Evolutionary conservation across 2,329 filamentous ascomycete species (phyloP).

Genomic region (Chaetoscypha palmicola): DNA sequence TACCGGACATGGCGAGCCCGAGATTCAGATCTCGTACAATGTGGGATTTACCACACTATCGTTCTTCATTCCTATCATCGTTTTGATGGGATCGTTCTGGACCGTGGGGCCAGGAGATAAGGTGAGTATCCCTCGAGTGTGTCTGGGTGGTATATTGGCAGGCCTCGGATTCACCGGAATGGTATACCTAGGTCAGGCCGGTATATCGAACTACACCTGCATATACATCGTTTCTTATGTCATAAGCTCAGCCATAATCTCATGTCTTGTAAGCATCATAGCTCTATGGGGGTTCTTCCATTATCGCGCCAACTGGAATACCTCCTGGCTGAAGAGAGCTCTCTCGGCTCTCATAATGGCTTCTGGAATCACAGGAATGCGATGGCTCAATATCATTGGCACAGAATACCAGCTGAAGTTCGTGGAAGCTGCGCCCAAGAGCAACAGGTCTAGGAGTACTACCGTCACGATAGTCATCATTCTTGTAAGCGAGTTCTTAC

Average conservation of each 20-base stretch:
- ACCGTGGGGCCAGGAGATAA: constrained; percentile 54
- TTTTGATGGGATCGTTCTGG: constrained; percentile 66
- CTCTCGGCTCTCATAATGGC: constrained; percentile 46
- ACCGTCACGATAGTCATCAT: constrained; percentile 69
- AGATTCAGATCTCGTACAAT: constrained; percentile 69
- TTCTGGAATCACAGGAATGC: not conserved
- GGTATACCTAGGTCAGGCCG: constrained; percentile 83
- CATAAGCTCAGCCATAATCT: constrained; percentile 63
- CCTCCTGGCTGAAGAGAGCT: constrained; percentile 67
- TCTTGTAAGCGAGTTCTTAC: constrained; percentile 43
- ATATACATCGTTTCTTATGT: constrained; percentile 51
- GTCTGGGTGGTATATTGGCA: constrained; percentile 59
- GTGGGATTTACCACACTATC: constrained; percentile 66
- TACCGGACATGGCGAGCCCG: constrained; percentile 53
- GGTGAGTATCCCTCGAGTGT: constrained; percentile 51
- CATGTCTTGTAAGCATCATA: constrained; percentile 61
- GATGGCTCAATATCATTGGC: constrained; percentile 62
- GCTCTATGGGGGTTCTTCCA: constrained; percentile 73
- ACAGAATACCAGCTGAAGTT: constrained; percentile 57
- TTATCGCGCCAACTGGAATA: constrained; percentile 68
- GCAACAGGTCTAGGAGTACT: constrained; percentile 47
- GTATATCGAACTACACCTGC: constrained; percentile 69
- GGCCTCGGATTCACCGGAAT: constrained; percentile 74
- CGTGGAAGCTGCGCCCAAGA: constrained; percentile 31
- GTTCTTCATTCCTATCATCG: constrained; percentile 71